A percentile compares a stretch with the other conserved stretches of the same genome.
These are phyloP conservation scores for Cylindrodendrum hubeiense DNA, from an alignment of 2,329 filamentous ascomycete species.

Conservation along the genomic window DNA sequence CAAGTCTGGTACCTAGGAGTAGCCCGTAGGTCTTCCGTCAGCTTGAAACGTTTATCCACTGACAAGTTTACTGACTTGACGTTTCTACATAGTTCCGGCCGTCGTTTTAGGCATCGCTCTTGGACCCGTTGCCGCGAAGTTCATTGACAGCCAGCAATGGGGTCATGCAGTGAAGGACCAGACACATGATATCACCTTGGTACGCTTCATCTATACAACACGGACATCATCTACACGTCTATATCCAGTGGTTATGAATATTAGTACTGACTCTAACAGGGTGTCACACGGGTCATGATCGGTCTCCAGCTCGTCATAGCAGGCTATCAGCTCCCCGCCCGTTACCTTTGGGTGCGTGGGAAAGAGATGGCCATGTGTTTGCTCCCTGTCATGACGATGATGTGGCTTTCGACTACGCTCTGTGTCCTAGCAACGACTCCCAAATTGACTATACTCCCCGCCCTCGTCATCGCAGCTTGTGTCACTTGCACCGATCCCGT, in stretches of 20 bases:
- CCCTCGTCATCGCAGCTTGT: conserved; percentile 70
- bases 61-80: neutral
- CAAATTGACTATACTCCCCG: conserved; percentile 64
- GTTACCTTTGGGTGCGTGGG: conserved; percentile 63
- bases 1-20: conserved; percentile 66
- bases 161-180: conserved; percentile 43
- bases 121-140: conserved; percentile 66
- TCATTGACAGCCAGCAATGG: conserved; percentile 58
- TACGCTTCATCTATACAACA: conserved; percentile 28
- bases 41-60: too few species aligned
- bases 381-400: conserved; percentile 71
- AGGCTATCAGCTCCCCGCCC: conserved; percentile 71
- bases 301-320: conserved; percentile 73
- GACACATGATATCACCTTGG: conserved; percentile 55
- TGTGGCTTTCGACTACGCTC: conserved; percentile 70
- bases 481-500: conserved; percentile 73
- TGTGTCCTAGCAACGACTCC: conserved; percentile 69
- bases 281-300: conserved; percentile 70
- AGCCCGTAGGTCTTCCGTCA: conserved; percentile 56
- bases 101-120: conserved; percentile 66
- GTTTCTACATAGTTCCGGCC: conserved; percentile 61
- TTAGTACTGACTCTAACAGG: conserved; percentile 41
- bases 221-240: fast-evolving
- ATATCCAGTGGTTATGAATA: too few species aligned
- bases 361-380: conserved; percentile 68